Evolutionary conservation across 2,329 filamentous ascomycete genomes (phyloP).

Genomic region (Chaetomium sp.): DNA sequence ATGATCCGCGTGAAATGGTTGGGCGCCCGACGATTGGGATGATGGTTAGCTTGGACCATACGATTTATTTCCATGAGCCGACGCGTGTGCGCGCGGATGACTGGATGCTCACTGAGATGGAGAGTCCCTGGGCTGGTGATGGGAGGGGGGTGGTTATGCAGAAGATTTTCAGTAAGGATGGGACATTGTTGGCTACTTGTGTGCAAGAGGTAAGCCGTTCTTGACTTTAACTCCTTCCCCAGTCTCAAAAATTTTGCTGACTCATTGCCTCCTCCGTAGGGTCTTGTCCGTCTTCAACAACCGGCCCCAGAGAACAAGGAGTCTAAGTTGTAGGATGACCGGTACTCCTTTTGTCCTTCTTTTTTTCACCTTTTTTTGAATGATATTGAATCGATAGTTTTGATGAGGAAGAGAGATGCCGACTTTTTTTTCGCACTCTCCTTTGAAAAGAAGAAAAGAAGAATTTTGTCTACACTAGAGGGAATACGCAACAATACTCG

Average conservation of each 20-base stretch:
- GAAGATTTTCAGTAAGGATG: constrained; percentile 64
- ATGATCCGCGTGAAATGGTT: constrained; percentile 37
- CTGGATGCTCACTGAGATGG: constrained; percentile 77
- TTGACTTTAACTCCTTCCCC: background rate
- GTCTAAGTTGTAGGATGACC: constrained; percentile 17
- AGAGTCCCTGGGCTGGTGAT: constrained; percentile 73
- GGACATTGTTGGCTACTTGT: constrained; percentile 69
- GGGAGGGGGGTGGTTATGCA: constrained; percentile 70
- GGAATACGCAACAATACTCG: no score
- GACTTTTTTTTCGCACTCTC: no score
- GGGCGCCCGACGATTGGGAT: constrained; percentile 62
- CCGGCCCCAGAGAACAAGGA: constrained; percentile 13
- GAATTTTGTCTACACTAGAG: no score
- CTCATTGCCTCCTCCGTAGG: constrained; percentile 28
- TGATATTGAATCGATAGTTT: background rate
- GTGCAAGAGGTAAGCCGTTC: constrained; percentile 60
- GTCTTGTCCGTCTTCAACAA: constrained; percentile 40
- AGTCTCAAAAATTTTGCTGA: constrained; percentile 1
- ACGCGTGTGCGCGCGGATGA: constrained; percentile 54
- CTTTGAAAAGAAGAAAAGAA: no score
- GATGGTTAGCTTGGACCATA: constrained; percentile 77
- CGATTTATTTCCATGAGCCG: constrained; percentile 62
- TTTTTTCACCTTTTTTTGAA: background rate
- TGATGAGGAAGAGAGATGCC: background rate
- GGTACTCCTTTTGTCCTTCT: no score